Evolutionary conservation across 2,329 filamentous ascomycete genomes (phyloP).

Genomic region (Ploettnerulaceae sp.): DNA sequence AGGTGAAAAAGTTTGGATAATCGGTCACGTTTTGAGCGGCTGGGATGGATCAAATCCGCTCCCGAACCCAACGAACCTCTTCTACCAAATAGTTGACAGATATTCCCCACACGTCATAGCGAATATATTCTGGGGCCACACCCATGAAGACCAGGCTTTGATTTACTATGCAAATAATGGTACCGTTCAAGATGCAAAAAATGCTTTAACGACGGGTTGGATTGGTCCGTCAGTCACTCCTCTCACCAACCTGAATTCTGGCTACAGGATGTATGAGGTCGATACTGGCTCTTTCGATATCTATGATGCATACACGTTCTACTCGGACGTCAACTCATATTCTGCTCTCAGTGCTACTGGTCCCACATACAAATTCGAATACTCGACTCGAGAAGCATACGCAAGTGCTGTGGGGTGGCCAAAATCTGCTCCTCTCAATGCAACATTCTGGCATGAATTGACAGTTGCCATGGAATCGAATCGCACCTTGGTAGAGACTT

Average conservation of each 20-base stretch:
- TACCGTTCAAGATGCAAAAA: constrained; percentile 38
- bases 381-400: constrained; percentile 47
- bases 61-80: constrained; percentile 48
- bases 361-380: constrained; percentile 46
- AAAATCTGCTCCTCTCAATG: constrained; percentile 46
- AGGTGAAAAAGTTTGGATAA: constrained; percentile 49
- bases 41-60: constrained; percentile 52
- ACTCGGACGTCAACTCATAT: constrained; percentile 46
- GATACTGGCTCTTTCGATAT: constrained; percentile 49
- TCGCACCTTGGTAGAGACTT: constrained; percentile 42
- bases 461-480: constrained; percentile 53
- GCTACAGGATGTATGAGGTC: constrained; percentile 50
- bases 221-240: constrained; percentile 48
- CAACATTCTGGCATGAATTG: constrained; percentile 54
- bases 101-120: constrained; percentile 52
- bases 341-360: constrained; percentile 38
- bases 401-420: constrained; percentile 42
- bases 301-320: constrained; percentile 50
- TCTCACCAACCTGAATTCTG: constrained; percentile 49
- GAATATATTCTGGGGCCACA: constrained; percentile 51
- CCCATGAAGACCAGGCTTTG: constrained; percentile 50
- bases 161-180: constrained; percentile 51
- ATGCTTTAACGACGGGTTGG: constrained; percentile 47
- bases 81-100: constrained; percentile 51
- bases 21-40: constrained; percentile 50